Base-by-base conservation (phyloP, 352 stramenopile species). In the Globisporangium spinosum region DNA sequence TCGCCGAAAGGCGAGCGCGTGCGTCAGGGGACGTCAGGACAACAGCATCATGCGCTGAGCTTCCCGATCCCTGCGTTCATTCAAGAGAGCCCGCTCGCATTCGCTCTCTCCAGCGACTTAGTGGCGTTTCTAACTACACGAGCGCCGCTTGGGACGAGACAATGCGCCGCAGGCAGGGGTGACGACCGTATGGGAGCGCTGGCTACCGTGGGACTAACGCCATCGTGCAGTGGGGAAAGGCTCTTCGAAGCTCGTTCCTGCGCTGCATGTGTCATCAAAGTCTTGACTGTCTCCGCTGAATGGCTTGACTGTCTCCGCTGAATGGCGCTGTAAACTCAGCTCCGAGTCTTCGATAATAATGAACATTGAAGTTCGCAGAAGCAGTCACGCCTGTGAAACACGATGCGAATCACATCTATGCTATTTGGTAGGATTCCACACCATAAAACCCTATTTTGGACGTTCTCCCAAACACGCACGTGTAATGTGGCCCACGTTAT, bases 291-390 rank as follows among this genome's bases (percentile, higher is more conserved):
- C 35, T 43, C 38, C 38, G 12, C 38, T 45, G 38, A 20, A 45
- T 3, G 38, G 12, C 38, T 45, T 45, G 12, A 45, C 38, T 45
- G 38, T 45, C 38, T 45, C 38, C 38, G 12, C 38, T 45, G 38
- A 15, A 45, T 3, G 12, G 12, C 4, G 38, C 5, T 45, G 38
- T 45, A 45, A 55, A 55, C 47, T 55, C 27, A 15, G 23, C 23
- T 34, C 51, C 2, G 2, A 57, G 8, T 29, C 20, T 45, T 43
- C 29, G 17, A 60, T 32, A 32, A 32, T 20, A 60, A 32, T 60
- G 38, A 45, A 45, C 38, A 45, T 45, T 60, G 55, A 60, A 60
- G 55, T 45, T 59, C 25, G 51, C 53, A 3, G 10, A 23, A 29
- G 22, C 54, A 59, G 54, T n/a, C 54, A 22, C n/a, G 17, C 7